Evolutionary conservation across 768 basidiomycete species (phyloP).

Genomic region (Hygrocybe coccinea): DNA sequence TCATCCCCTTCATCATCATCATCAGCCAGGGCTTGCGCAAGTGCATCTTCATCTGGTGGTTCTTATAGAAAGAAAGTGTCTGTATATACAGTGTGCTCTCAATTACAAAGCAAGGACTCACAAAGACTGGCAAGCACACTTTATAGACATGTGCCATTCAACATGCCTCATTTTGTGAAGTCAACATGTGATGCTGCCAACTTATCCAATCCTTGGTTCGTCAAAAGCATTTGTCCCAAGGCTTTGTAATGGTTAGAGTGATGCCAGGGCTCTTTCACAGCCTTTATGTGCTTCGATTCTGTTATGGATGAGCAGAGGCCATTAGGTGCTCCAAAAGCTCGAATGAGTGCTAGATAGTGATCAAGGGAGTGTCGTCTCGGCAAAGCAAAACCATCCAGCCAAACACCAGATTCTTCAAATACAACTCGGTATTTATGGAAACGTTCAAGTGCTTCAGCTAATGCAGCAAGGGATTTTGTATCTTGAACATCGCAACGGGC

Average conservation of each 20-base stretch:
- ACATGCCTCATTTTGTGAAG: slow-evolving; percentile 15
- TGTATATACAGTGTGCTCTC: too few relatives aligned
- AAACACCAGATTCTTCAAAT: slow-evolving; percentile 10
- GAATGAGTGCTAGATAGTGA: slow-evolving; percentile 16
- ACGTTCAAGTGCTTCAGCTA: slow-evolving; percentile 4
- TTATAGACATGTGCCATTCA: background rate
- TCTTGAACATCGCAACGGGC: slow-evolving; percentile 12
- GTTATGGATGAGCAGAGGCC: slow-evolving; percentile 22
- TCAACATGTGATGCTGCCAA: slow-evolving; percentile 14
- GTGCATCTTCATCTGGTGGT: too few relatives aligned
- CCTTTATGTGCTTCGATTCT: slow-evolving; percentile 22
- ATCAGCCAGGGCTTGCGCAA: too few relatives aligned
- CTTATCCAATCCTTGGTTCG: slow-evolving; percentile 20
- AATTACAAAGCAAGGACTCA: too few relatives aligned
- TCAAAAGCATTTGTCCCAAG: slow-evolving; percentile 20
- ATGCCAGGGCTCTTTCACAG: slow-evolving; percentile 22
- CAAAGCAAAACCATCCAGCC: slow-evolving; percentile 13
- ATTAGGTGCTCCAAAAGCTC: slow-evolving; percentile 16
- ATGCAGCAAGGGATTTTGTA: background rate
- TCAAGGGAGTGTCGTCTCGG: slow-evolving; percentile 18
- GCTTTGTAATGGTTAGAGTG: slow-evolving; percentile 18
- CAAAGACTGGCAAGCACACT: too few relatives aligned
- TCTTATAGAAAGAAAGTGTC: too few relatives aligned
- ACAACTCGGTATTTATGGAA: slow-evolving; percentile 16
- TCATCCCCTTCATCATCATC: too few relatives aligned